Evolutionary conservation across 352 stramenopile genomes (phyloP).

Genomic region (Phytopythium oedochilum): DNA sequence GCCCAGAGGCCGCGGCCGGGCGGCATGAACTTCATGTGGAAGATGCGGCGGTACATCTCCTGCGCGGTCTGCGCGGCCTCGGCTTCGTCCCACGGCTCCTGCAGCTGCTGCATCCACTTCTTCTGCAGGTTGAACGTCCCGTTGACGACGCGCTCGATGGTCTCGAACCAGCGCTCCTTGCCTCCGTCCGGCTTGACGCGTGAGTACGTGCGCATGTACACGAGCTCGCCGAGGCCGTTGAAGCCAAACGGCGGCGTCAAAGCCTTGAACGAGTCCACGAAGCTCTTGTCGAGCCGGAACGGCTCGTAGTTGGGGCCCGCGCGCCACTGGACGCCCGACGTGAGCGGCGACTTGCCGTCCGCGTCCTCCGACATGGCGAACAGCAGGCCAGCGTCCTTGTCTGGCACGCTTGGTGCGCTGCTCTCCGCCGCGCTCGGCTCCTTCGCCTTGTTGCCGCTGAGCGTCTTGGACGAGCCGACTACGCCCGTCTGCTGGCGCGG

Average conservation of each 20-base stretch:
- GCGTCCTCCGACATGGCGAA: conserved; percentile 1
- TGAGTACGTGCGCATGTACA: conserved; percentile 92
- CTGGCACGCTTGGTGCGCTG: background rate
- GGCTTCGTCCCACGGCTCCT: conserved; percentile 64
- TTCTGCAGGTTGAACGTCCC: conserved; percentile 94
- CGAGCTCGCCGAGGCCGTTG: conserved; percentile 91
- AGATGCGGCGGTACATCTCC: conserved; percentile 92
- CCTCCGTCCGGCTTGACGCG: conserved; percentile 72
- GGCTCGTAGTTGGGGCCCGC: conserved; percentile 14
- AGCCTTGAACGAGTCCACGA: conserved; percentile 47
- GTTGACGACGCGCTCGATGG: conserved; percentile 91
- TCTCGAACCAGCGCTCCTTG: conserved; percentile 90
- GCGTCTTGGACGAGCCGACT: background rate
- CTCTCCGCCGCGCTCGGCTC: background rate
- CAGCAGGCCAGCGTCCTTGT: conserved; percentile 4
- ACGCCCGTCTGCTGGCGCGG: background rate
- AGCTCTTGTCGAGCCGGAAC: conserved; percentile 27
- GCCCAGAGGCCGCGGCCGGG: conserved; percentile 91
- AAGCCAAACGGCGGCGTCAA: conserved; percentile 86
- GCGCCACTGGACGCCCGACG: conserved; percentile 11
- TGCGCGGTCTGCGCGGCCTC: conserved; percentile 51
- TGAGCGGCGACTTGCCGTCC: conserved; percentile 1
- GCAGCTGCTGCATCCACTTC: conserved; percentile 58
- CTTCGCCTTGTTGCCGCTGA: background rate
- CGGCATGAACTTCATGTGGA: conserved; percentile 93